These are phyloP conservation scores for Tetraselmis striata DNA, from an alignment of 139 green algal genomes.

Conservation along the genomic window DNA sequence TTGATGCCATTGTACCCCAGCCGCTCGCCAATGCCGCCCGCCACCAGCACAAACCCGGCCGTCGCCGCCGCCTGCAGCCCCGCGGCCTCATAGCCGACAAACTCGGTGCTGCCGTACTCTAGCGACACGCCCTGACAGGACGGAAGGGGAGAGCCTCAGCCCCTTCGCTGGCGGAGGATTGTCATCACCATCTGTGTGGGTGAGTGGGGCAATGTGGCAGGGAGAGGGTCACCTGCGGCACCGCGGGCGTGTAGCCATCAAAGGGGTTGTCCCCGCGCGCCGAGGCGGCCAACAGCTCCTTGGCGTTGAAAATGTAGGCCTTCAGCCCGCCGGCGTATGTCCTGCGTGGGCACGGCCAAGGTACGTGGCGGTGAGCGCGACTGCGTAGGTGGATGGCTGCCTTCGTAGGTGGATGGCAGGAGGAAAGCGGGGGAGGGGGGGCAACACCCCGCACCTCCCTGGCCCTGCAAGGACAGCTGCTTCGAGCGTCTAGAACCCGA, in stretches of 20 bases:
- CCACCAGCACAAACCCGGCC: conserved; percentile 94
- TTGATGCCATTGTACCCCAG: conserved; percentile 91
- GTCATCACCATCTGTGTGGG: background rate
- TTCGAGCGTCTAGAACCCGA: too few species aligned
- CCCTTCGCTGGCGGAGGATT: background rate
- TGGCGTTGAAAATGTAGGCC: conserved; percentile 82
- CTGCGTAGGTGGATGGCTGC: too few species aligned
- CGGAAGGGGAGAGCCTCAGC: background rate
- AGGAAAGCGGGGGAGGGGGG: too few species aligned
- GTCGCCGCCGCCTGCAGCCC: conserved; percentile 13
- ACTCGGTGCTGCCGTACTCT: conserved; percentile 12
- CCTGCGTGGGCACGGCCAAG: background rate
- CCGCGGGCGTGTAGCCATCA: conserved; percentile 79
- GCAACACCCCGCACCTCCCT: too few species aligned
- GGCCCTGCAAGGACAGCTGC: too few species aligned
- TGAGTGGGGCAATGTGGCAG: background rate
- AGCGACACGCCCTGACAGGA: conserved; percentile 36
- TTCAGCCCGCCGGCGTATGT: conserved; percentile 78
- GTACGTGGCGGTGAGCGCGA: too few species aligned
- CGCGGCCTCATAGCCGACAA: conserved; percentile 8
- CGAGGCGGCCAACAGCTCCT: conserved; percentile 72
- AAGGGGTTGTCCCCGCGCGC: conserved; percentile 81
- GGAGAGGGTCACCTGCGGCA: conserved; percentile 51
- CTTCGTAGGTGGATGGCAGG: too few species aligned
- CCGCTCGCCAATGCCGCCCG: conserved; percentile 90